Conservation (phyloP, 495 filamentous ascomycete species). For the Parmelia sp. region DNA sequence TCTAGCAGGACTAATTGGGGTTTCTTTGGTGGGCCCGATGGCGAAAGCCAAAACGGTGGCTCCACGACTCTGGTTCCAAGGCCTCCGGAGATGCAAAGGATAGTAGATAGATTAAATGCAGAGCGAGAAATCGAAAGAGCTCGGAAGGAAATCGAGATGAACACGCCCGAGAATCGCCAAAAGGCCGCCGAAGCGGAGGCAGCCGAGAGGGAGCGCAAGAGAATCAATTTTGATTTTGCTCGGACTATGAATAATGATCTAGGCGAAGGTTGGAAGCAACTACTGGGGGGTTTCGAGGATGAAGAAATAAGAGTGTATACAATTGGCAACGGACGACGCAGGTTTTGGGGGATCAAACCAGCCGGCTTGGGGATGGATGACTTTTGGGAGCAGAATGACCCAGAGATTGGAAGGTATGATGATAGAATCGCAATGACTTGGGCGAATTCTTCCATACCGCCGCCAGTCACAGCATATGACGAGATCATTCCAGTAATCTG, state of each 20-base stretch:
- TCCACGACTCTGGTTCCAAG: background rate
- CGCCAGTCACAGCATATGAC: background rate
- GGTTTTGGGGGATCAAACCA: conserved; percentile 6
- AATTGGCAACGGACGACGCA: background rate
- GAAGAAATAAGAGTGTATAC: background rate
- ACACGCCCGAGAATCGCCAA: conserved; percentile 3
- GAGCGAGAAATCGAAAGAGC: background rate
- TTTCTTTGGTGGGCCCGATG: background rate
- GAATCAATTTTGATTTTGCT: background rate
- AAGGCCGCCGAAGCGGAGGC: background rate
- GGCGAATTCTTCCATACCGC: background rate
- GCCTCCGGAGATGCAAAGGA: background rate
- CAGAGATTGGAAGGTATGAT: background rate
- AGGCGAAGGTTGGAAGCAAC: background rate
- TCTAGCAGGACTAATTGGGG: background rate
- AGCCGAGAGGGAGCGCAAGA: background rate
- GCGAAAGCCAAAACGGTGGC: too few relatives aligned
- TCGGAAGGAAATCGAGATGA: background rate
- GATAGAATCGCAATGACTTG: background rate
- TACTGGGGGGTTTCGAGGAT: background rate
- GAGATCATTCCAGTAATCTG: background rate
- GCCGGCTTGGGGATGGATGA: background rate
- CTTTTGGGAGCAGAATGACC: conserved; percentile 6
- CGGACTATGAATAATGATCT: background rate
- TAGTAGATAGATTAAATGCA: background rate